Evolutionary conservation across 345 rosid species (phyloP), one percentile per base, ranked within the genome.

Genomic region (Rhizophora mangle): DNA sequence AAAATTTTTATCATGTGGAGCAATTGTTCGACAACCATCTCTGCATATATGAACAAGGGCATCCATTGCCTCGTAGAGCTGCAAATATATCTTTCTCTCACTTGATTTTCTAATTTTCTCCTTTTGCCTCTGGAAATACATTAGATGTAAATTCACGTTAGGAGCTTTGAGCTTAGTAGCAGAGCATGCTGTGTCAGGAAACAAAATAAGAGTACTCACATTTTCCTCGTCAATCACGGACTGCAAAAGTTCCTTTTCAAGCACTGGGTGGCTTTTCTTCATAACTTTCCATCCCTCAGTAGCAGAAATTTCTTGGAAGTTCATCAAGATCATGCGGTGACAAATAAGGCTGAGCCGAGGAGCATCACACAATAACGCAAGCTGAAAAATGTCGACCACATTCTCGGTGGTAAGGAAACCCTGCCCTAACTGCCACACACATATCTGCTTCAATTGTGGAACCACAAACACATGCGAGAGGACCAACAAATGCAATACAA

Each of bases 41-140:
- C 93, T 82, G 63, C 95, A 94, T 74, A 91, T 91, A 74, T 94
- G 98, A 73, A 94, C 91, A 36, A 91, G 88, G 9, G 98, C 95
- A 66, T 94, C 96, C 98, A 89, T 94, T 26, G 97, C 98, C 68
- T 87, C 96, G 7, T 87, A 84, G 27, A 94, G 63, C 63, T 91
- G 89, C 66, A 88, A 43, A 58, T 94, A 94, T 57, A 91, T 88
- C 74, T 82, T 85, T 73, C 76, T 65, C 72, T 94, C 93, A 0
- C 88, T 83, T 3, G 58, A 16, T 66, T 79, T 89, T 58, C 84
- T 83, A 15, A 74, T 77, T 75, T 89, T 85, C 47, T 84, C 84
- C 61, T 85, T 88, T 21, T 70, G 75, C 57, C 53, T 69, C 97
- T 91, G 86, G 26, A 59, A 55, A 72, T 31, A 51, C 13, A 55